Conservation (phyloP, 225 moss, liverwort and hornwort genomes). For the Physcomitrellopsis africana region DNA sequence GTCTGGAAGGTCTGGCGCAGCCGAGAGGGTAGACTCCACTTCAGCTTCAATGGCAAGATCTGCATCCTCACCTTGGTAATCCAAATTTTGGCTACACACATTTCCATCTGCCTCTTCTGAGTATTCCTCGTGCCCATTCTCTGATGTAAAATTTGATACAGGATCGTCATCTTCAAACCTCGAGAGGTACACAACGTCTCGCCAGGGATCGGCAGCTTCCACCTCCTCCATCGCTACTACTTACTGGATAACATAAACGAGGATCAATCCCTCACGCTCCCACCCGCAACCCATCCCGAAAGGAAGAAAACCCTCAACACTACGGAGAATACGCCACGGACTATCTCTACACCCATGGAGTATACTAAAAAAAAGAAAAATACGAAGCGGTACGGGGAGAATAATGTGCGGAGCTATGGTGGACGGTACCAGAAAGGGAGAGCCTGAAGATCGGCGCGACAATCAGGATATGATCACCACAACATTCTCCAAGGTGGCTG, state of each 20-base stretch:
- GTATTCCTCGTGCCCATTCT: constrained; percentile 28
- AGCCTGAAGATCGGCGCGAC: neutral
- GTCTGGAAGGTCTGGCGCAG: constrained; percentile 36
- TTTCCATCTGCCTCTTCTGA: constrained; percentile 29
- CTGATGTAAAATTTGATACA: neutral
- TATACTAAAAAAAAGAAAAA: neutral
- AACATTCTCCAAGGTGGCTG: neutral
- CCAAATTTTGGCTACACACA: constrained; percentile 22
- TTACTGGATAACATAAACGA: neutral
- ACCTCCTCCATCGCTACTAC: neutral
- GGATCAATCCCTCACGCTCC: neutral
- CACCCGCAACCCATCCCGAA: neutral
- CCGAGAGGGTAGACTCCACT: constrained; percentile 39
- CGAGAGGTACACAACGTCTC: neutral
- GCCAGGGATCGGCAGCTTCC: neutral
- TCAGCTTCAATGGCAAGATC: constrained; percentile 35
- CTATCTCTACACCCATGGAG: too few relatives aligned
- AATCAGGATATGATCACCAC: neutral
- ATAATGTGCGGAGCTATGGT: too few relatives aligned
- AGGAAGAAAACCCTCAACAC: neutral
- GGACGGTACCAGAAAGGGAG: neutral
- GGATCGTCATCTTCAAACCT: neutral
- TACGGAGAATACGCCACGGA: too few relatives aligned
- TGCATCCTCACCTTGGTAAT: constrained; percentile 34
- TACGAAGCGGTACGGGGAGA: neutral